These are phyloP conservation scores for Haplosporangium sp. DNA, from an alignment of 371 early-diverging fungal species.

Conservation along the genomic window DNA sequence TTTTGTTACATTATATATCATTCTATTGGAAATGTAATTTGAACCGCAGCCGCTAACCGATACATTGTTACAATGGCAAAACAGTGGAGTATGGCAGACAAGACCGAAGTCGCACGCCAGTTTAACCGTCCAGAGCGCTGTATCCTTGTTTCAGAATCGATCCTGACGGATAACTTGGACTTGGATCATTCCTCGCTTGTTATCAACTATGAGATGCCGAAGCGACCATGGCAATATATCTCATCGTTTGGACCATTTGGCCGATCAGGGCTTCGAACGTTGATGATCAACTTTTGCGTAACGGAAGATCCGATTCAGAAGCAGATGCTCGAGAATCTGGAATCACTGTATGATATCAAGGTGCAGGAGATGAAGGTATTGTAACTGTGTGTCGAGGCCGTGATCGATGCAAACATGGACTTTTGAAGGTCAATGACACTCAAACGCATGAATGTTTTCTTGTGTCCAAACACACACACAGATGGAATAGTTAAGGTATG, in stretches of 20 bases:
- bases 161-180: constrained; percentile 44
- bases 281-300: constrained; percentile 46
- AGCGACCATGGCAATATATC: constrained; percentile 27
- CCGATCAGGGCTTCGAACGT: constrained; percentile 32
- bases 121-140: constrained; percentile 43
- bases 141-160: constrained; percentile 38
- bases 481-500: no score
- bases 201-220: constrained; percentile 53
- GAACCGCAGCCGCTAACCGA: no score
- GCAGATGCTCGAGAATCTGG: constrained; percentile 24
- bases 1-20: no score
- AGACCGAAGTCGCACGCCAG: constrained; percentile 33
- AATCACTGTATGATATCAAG: constrained; percentile 43
- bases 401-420: no score
- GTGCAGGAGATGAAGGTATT: constrained; percentile 43
- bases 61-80: no score
- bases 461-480: no score
- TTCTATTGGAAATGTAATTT: no score
- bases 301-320: constrained; percentile 19
- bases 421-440: no score
- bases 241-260: constrained; percentile 50
- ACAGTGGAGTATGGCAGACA: constrained; percentile 56
- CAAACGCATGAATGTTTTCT: no score
- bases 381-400: no score
- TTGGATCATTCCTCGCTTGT: constrained; percentile 40